Percentiles rank a stretch among this genome's conserved stretches.
These are phyloP conservation scores for Tieghemiomyces parasiticus DNA, from an alignment of 192 early-diverging fungal species.

Conservation along the genomic window DNA sequence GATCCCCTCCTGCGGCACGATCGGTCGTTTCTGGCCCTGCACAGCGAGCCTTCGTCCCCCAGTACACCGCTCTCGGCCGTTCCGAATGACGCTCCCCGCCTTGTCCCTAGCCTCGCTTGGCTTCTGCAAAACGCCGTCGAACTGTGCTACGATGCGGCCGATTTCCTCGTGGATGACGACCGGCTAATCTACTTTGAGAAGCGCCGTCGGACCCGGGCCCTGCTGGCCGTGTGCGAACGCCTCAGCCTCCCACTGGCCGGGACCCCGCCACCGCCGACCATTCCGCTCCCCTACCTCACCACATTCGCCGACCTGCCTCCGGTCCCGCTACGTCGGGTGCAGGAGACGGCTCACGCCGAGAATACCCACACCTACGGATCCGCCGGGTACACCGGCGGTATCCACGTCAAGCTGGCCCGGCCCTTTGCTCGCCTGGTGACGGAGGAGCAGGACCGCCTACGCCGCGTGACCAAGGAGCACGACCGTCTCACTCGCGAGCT, in stretches of 20 bases:
- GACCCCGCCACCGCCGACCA: neutral
- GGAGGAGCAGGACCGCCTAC: slow-evolving; percentile 44
- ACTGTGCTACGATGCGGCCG: slow-evolving; percentile 46
- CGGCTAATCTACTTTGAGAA: slow-evolving; percentile 52
- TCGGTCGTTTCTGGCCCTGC: neutral
- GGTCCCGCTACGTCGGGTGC: neutral
- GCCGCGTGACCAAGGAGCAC: slow-evolving; percentile 48
- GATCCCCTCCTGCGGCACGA: slow-evolving; percentile 36
- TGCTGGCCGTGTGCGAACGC: slow-evolving; percentile 34
- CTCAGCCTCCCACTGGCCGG: slow-evolving; percentile 11
- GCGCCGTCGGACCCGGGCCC: slow-evolving; percentile 43
- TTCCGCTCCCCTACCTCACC: neutral
- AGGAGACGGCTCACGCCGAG: neutral
- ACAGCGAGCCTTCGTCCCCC: neutral
- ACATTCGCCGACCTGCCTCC: neutral
- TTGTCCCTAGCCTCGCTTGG: slow-evolving; percentile 59
- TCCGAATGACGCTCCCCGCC: slow-evolving; percentile 16
- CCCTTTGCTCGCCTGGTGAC: slow-evolving; percentile 32
- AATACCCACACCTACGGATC: slow-evolving; percentile 10
- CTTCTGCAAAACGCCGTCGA: slow-evolving; percentile 55
- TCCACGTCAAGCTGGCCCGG: slow-evolving; percentile 6
- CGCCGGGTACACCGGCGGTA: neutral
- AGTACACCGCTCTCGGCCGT: slow-evolving; percentile 2
- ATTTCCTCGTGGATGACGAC: slow-evolving; percentile 34
- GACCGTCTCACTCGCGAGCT: slow-evolving; percentile 47